These are phyloP conservation scores for Fusarium sp. DNA, from an alignment of 2,329 filamentous ascomycete genomes.

Conservation along the genomic window DNA sequence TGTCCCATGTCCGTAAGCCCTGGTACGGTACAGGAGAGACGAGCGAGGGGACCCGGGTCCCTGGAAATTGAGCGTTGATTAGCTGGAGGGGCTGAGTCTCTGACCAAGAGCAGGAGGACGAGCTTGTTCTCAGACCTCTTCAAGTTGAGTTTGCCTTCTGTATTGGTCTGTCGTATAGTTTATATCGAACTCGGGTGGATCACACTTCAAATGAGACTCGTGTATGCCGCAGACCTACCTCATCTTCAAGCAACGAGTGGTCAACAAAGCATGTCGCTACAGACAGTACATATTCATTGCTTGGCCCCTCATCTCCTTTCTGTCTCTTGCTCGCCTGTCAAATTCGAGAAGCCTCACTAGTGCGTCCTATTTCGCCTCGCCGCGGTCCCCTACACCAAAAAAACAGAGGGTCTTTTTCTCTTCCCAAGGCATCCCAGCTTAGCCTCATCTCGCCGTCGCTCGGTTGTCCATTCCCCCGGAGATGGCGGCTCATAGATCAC, in stretches of 20 bases:
- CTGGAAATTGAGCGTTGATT: conserved; percentile 40
- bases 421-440: conserved; percentile 23
- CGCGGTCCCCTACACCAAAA: conserved; percentile 3
- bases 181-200: conserved; percentile 9
- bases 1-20: conserved; percentile 21
- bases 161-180: neutral
- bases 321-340: conserved; percentile 7
- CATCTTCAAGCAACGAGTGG: neutral
- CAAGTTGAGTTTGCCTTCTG: neutral
- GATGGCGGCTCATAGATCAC: conserved; percentile 44
- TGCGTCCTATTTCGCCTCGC: conserved; percentile 20
- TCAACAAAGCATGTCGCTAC: neutral
- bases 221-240: conserved; percentile 2
- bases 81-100: conserved; percentile 11
- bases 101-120: neutral
- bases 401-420: neutral
- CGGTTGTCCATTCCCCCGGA: conserved; percentile 30
- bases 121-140: conserved; percentile 1
- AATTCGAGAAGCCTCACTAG: conserved; percentile 29
- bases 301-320: conserved; percentile 19
- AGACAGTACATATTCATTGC: neutral
- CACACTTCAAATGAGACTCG: conserved; percentile 9
- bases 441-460: conserved; percentile 37
- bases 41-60: conserved; percentile 24
- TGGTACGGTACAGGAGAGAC: neutral